Conservation (phyloP, 352 stramenopile genomes). For the Albugo laibachii region DNA sequence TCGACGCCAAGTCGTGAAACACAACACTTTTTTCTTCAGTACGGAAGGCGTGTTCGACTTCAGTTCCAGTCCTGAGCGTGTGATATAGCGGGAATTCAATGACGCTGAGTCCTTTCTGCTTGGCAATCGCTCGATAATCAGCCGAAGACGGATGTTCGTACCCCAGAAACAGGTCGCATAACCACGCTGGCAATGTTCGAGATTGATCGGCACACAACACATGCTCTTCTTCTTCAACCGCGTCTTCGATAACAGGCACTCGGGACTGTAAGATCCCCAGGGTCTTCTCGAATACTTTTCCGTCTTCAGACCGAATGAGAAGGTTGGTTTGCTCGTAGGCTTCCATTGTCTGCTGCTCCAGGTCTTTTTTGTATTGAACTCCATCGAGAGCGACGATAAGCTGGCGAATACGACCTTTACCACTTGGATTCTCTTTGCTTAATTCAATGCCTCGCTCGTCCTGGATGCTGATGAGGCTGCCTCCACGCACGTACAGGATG, state of each 20-base stretch:
- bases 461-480: constrained; percentile 56
- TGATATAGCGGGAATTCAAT: constrained; percentile 19
- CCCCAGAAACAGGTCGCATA: constrained; percentile 89
- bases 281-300: no score
- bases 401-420: constrained; percentile 55
- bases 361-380: constrained; percentile 87
- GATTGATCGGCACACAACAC: background rate
- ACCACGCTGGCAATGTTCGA: constrained; percentile 71
- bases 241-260: background rate
- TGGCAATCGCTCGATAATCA: constrained; percentile 42
- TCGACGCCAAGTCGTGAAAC: constrained; percentile 21
- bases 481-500: constrained; percentile 54
- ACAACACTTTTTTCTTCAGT: background rate
- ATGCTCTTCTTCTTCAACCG: background rate
- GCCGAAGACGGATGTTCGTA: constrained; percentile 79
- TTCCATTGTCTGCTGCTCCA: constrained; percentile 26
- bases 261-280: constrained; percentile 3
- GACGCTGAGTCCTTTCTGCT: constrained; percentile 15
- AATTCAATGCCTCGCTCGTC: constrained; percentile 65
- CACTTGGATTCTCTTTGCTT: constrained; percentile 13
- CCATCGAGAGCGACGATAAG: constrained; percentile 84
- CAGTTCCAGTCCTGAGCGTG: constrained; percentile 21
- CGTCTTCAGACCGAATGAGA: constrained; percentile 40
- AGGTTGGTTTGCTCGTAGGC: constrained; percentile 87
- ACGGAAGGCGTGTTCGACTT: constrained; percentile 21